Conservation (phyloP, 306 rosid genomes). For the Rosa chinensis region DNA sequence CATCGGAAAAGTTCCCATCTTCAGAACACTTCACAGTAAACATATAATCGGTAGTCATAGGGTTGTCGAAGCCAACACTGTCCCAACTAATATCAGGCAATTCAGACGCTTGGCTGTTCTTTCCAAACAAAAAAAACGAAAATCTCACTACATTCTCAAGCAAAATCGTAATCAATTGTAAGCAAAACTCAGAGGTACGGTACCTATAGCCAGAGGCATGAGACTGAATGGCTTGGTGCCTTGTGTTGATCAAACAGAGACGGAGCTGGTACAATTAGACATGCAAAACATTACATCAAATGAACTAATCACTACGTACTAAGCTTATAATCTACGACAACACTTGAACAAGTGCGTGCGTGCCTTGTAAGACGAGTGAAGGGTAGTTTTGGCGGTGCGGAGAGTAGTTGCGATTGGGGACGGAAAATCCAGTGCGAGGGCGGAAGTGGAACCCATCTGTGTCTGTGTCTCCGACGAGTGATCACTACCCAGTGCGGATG, state of each 20-base stretch:
- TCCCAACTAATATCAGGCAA: constrained; percentile 19
- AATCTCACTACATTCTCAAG: not conserved
- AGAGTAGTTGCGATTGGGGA: not conserved
- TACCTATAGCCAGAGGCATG: not conserved
- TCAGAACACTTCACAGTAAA: constrained; percentile 19
- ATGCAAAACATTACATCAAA: not conserved
- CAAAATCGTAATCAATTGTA: not conserved
- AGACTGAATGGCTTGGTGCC: not conserved
- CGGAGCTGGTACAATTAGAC: not conserved
- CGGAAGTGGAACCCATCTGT: not conserved
- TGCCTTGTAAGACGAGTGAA: constrained; percentile 1
- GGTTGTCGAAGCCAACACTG: constrained; percentile 10
- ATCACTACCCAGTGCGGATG: not conserved
- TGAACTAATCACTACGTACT: not conserved
- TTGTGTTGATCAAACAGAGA: not conserved
- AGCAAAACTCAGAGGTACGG: not conserved
- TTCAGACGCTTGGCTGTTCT: constrained; percentile 5
- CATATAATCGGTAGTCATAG: constrained; percentile 19
- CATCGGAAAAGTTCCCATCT: constrained; percentile 9
- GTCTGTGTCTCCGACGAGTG: not conserved
- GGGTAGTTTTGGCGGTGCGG: not conserved
- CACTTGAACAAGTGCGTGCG: not conserved
- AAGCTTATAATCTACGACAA: too few relatives aligned
- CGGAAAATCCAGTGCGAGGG: not conserved
- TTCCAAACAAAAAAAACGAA: not conserved